phyloP scores from a whole-genome alignment of 2,329 filamentous ascomycete species.

The Hypoxylon sp. region DNA sequence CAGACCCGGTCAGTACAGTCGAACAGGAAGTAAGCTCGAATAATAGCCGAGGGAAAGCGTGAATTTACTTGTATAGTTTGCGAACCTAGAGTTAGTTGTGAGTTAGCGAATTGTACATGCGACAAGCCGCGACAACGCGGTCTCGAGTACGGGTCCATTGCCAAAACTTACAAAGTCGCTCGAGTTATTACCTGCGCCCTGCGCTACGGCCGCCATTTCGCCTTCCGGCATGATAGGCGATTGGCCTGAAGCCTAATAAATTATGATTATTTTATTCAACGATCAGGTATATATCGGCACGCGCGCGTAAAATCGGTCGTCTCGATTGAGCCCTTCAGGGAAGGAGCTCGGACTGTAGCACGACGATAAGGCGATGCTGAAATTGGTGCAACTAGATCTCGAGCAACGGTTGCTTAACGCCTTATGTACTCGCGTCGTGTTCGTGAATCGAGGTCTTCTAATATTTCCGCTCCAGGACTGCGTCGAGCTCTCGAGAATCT shows the following conservation, averaged over 20 bases:
- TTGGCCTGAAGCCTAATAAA: slow-evolving; percentile 31
- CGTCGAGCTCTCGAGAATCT: slow-evolving; percentile 32
- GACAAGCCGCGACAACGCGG: slow-evolving; percentile 43
- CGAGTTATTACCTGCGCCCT: slow-evolving; percentile 77
- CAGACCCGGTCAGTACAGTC: slow-evolving; percentile 51
- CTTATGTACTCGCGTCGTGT: slow-evolving; percentile 38
- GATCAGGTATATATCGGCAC: slow-evolving; percentile 28
- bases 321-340: slow-evolving; percentile 17
- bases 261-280: slow-evolving; percentile 27
- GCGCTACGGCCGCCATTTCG: slow-evolving; percentile 55
- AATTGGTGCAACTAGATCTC: slow-evolving; percentile 38
- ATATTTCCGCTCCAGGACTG: slow-evolving; percentile 33
- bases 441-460: slow-evolving; percentile 33
- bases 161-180: slow-evolving; percentile 88
- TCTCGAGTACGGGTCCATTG: slow-evolving; percentile 25
- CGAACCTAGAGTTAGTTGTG: slow-evolving; percentile 77
- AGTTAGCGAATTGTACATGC: slow-evolving; percentile 51
- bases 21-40: slow-evolving; percentile 2
- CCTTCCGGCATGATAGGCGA: slow-evolving; percentile 54
- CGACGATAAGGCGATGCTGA: slow-evolving; percentile 28
- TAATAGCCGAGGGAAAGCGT: slow-evolving; percentile 38
- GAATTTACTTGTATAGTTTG: slow-evolving; percentile 93
- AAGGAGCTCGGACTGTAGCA: slow-evolving; percentile 33
- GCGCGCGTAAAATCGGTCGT: slow-evolving; percentile 35
- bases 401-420: slow-evolving; percentile 29